Evolutionary conservation across 2,329 filamentous ascomycete species (phyloP).

Genomic region (Colletotrichum sansevieriae): DNA sequence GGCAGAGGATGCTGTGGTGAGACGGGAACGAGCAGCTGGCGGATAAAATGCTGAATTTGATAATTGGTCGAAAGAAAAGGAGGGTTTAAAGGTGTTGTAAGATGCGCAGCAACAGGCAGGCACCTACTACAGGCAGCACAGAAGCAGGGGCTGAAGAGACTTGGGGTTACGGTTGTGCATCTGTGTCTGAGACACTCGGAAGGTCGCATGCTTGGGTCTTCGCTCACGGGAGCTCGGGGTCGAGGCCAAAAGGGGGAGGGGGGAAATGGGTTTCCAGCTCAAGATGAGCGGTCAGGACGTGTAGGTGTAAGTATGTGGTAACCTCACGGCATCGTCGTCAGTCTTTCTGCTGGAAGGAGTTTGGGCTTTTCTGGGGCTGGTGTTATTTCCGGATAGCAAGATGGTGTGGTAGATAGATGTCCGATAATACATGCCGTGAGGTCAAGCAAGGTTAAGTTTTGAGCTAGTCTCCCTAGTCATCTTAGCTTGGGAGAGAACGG

Average conservation of each 20-base stretch:
- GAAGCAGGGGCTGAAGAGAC: background rate
- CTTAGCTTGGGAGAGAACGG: too few species aligned
- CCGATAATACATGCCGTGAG: too few species aligned
- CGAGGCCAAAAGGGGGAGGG: background rate
- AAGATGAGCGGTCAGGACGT: background rate
- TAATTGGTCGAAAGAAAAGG: background rate
- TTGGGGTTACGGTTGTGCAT: background rate
- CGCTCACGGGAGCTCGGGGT: slow-evolving; percentile 34
- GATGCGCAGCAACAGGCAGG: slow-evolving; percentile 8
- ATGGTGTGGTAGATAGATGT: too few species aligned
- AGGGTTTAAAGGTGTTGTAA: background rate
- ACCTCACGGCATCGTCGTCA: too few species aligned
- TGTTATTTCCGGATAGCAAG: too few species aligned
- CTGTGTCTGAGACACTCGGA: slow-evolving; percentile 37
- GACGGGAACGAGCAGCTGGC: slow-evolving; percentile 8
- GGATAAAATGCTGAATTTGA: slow-evolving; percentile 3
- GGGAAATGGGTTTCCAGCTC: background rate
- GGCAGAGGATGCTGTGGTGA: slow-evolving; percentile 1
- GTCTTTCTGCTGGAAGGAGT: too few species aligned
- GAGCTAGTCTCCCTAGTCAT: too few species aligned
- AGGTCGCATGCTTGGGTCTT: slow-evolving; percentile 29
- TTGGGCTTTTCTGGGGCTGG: too few species aligned
- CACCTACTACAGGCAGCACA: background rate
- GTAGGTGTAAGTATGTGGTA: background rate
- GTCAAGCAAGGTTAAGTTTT: too few species aligned